Percentiles rank a stretch among this genome's conserved stretches.
phyloP scores from a whole-genome alignment of 108 stramenopile genomes.

The Asterionellopsis glacialis region DNA sequence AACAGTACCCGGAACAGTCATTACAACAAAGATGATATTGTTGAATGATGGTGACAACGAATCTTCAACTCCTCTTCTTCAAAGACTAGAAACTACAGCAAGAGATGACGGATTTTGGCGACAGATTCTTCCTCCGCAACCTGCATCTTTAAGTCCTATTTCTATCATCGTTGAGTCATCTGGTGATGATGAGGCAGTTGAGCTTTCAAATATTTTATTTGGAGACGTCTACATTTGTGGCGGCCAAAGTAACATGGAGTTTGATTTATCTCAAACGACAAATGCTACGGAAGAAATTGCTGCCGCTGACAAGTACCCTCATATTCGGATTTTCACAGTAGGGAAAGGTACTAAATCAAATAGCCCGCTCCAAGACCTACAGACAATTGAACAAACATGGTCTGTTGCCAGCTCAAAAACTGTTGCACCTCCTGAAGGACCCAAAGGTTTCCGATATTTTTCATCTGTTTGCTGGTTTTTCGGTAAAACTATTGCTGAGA shows the following conservation, averaged over 20 bases:
- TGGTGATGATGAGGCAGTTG: no score
- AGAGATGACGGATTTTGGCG: no score
- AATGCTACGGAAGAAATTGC: conserved; percentile 15
- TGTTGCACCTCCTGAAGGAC: conserved; percentile 3
- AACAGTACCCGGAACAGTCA: no score
- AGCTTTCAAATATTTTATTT: conserved; percentile 18
- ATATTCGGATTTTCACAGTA: conserved; percentile 22
- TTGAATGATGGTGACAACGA: no score
- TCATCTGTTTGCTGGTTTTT: no score
- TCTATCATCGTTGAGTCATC: no score
- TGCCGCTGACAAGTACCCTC: conserved; percentile 27
- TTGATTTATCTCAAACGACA: conserved; percentile 5
- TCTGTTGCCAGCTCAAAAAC: not conserved
- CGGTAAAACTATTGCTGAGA: conserved; percentile 14
- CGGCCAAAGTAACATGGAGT: conserved; percentile 32
- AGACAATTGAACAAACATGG: not conserved
- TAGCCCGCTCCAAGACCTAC: not conserved
- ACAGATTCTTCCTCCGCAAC: no score
- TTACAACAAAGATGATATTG: no score
- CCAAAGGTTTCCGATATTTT: not conserved
- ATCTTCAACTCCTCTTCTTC: no score
- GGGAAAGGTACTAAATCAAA: not conserved
- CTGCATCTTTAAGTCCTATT: no score
- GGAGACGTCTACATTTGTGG: conserved; percentile 34
- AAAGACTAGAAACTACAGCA: no score